Evolutionary conservation across 257 asterid genomes (phyloP), one percentile per base, ranked within the genome.

Genomic region (Lantana camara): DNA sequence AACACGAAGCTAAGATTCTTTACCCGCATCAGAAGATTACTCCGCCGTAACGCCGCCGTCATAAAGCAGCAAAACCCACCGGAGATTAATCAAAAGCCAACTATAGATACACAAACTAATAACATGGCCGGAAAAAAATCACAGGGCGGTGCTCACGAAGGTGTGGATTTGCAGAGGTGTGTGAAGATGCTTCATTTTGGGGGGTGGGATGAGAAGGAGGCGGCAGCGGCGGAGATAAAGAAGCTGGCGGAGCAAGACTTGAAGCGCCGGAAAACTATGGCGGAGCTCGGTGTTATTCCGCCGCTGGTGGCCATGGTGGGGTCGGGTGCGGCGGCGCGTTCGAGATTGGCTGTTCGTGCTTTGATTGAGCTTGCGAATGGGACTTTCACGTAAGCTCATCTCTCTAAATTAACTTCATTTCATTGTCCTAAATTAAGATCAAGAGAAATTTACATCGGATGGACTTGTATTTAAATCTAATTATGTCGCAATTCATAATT

Each of bases 121-220:
- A 22, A 9, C 13, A 73, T 51, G 73, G 76, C 37, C 22, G 70
- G 32, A 5, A 27, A 44, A 23, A 73, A 51, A 29, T 23, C 13
- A 15, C 42, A 58, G 32, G 55, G 50, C 4, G 21, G 23, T 23
- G 57, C 41, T 32, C 64, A 55, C 9, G 74, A 84, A 81, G 52
- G 60, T 70, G 68, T 50, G 71, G 58, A 20, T 44, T 72, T 86
- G 70, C 81, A 69, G 46, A 82, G 62, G 73, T 76, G 85, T 2
- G 91, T 86, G 57, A 86, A 86, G 75, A 68, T 70, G 52, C 81
- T 86, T 53, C 91, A 83, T 65, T 86, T 86, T 44, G 95, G 95
- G 58, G 77, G 63, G 42, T 79, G 79, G 79, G 82, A 79, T 15
- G 91, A 86, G 67, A 81, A 83, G 63, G 87, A 79, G 48, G 56